Conservation (phyloP, 2,329 filamentous ascomycete genomes). For the Penicillium sp. region DNA sequence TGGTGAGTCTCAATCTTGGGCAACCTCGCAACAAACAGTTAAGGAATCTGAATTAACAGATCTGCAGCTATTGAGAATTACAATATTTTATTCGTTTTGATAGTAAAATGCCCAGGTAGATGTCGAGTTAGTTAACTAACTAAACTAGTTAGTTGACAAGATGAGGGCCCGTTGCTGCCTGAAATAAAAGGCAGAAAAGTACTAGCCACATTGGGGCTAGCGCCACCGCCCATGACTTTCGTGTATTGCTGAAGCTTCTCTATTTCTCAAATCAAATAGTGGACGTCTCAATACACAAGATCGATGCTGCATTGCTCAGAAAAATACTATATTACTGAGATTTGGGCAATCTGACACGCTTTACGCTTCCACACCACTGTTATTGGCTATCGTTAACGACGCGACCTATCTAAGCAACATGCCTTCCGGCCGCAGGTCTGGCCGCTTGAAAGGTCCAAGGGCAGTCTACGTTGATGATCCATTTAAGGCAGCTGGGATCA, state of each 20-base stretch:
- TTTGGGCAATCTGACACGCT: neutral
- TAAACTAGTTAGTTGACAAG: neutral
- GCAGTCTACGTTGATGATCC: slow-evolving; percentile 37
- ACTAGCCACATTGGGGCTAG: neutral
- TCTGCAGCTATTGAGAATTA: too few relatives aligned
- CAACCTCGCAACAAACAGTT: neutral
- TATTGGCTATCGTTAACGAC: neutral
- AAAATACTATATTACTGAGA: neutral
- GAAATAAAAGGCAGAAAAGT: neutral
- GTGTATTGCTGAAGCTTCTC: slow-evolving; percentile 8
- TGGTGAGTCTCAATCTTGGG: neutral
- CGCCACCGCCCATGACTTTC: neutral
- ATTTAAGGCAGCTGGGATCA: slow-evolving; percentile 34
- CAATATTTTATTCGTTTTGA: neutral
- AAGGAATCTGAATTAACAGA: neutral
- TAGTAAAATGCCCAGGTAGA: neutral
- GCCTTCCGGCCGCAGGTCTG: slow-evolving; percentile 34
- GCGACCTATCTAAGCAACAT: slow-evolving; percentile 16
- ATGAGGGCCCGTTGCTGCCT: neutral
- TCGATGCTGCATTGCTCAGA: neutral
- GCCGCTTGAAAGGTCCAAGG: slow-evolving; percentile 30
- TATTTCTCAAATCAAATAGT: neutral
- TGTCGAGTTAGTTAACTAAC: neutral
- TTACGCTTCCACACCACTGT: neutral
- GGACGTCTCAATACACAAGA: neutral